A percentile compares a stretch with the other conserved stretches of the same genome.
These are phyloP conservation scores for Sarcodon sp. DNA, from an alignment of 768 basidiomycete genomes.

Conservation along the genomic window DNA sequence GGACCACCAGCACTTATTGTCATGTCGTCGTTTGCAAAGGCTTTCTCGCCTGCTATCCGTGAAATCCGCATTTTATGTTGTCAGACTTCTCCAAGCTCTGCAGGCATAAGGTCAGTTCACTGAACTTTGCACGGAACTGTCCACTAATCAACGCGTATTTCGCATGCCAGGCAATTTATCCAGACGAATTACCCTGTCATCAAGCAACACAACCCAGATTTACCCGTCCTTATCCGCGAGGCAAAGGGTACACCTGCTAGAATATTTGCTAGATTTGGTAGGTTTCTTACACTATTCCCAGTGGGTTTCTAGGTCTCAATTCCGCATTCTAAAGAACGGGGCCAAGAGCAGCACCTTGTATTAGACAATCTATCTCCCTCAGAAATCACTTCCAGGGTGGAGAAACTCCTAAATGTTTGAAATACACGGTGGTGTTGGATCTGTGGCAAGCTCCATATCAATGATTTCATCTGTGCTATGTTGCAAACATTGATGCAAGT, in stretches of 20 bases:
- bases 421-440: neutral
- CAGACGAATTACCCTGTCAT: slow-evolving; percentile 58
- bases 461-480: too few species aligned
- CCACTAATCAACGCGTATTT: neutral
- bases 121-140: neutral
- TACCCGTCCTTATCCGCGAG: slow-evolving; percentile 76
- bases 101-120: slow-evolving; percentile 56
- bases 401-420: slow-evolving; percentile 35
- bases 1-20: neutral
- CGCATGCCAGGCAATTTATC: slow-evolving; percentile 56
- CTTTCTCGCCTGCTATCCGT: slow-evolving; percentile 63
- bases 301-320: neutral
- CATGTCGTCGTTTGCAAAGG: slow-evolving; percentile 43
- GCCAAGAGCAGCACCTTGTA: slow-evolving; percentile 71
- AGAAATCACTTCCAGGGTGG: slow-evolving; percentile 62
- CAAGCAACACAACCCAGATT: slow-evolving; percentile 76
- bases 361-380: slow-evolving; percentile 61
- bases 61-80: slow-evolving; percentile 76
- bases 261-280: slow-evolving; percentile 79
- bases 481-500: too few species aligned
- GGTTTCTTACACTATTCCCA: slow-evolving; percentile 12
- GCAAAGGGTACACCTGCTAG: slow-evolving; percentile 70
- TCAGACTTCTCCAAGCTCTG: slow-evolving; percentile 63
- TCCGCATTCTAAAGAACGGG: slow-evolving; percentile 34
- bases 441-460: too few species aligned